Conservation (phyloP, 108 stramenopile genomes). For the Fistulifera pelliculosa region DNA sequence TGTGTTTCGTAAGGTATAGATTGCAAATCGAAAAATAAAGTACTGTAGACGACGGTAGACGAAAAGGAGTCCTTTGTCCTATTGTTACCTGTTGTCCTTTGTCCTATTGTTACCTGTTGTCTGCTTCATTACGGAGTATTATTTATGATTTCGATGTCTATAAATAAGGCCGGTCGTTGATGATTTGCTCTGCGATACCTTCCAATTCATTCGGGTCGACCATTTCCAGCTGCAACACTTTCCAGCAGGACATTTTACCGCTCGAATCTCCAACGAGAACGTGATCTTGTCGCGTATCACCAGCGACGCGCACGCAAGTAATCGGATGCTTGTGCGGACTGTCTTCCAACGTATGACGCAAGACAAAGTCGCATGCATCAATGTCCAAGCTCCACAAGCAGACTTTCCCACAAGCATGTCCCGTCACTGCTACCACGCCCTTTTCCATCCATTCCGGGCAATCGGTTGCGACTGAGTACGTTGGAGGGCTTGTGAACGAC, state of each 20-base stretch:
- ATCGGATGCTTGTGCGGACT: constrained; percentile 67
- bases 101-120: no score
- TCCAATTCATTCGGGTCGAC: constrained; percentile 40
- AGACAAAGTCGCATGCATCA: constrained; percentile 30
- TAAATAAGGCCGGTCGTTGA: no score
- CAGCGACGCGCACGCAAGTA: constrained; percentile 55
- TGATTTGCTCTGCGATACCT: no score
- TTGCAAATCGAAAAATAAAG: no score
- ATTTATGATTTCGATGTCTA: no score
- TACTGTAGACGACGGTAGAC: no score
- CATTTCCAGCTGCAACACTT: constrained; percentile 67
- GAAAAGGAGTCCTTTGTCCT: no score
- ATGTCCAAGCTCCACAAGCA: constrained; percentile 82
- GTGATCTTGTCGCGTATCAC: constrained; percentile 63
- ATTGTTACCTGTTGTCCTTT: no score
- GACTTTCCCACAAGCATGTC: constrained; percentile 90
- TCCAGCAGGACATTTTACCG: constrained; percentile 74
- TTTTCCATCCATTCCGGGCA: constrained; percentile 91
- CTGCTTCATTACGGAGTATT: no score
- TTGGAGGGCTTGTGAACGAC: constrained; percentile 46
- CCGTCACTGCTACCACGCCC: constrained; percentile 88
- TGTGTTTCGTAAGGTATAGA: no score
- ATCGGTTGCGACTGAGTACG: constrained; percentile 76
- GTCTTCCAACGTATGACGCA: constrained; percentile 56
- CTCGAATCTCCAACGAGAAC: constrained; percentile 82